Conservation (phyloP, 208 protist genomes). For the Trypanosoma cruzi region DNA sequence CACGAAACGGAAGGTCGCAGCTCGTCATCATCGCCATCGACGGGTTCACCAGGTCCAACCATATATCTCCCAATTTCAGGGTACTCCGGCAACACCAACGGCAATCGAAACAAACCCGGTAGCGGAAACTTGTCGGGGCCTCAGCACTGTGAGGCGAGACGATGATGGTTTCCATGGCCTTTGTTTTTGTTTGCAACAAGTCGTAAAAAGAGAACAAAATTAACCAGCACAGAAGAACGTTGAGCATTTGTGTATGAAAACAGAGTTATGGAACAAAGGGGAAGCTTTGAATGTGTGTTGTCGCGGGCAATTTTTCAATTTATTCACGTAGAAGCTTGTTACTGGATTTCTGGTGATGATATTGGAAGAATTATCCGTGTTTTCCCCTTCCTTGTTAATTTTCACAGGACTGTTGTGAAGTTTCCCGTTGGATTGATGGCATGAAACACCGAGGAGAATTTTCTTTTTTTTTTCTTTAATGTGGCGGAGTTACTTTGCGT, state of each 20-base stretch:
- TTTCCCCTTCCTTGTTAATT: not conserved
- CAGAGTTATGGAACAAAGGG: not conserved
- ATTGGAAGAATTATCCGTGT: not conserved
- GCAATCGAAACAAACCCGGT: not conserved
- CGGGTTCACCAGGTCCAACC: not conserved
- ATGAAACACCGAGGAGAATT: not conserved
- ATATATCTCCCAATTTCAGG: constrained; percentile 5
- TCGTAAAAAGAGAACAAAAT: not conserved
- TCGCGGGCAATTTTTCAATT: not conserved
- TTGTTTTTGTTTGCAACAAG: not conserved
- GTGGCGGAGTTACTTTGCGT: not conserved
- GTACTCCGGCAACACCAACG: not conserved
- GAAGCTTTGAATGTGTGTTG: not conserved
- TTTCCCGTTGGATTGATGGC: not conserved
- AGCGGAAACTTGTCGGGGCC: not conserved
- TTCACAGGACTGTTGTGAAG: not conserved
- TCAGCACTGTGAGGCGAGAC: constrained; percentile 4
- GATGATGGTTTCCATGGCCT: constrained; percentile 6
- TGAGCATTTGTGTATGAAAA: not conserved
- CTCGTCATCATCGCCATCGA: constrained; percentile 6
- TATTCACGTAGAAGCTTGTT: not conserved
- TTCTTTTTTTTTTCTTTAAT: not conserved
- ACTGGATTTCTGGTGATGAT: not conserved
- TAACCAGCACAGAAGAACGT: not conserved
- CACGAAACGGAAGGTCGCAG: not conserved